Conservation (phyloP, 257 asterid species). For the Voacanga thouarsii region DNA sequence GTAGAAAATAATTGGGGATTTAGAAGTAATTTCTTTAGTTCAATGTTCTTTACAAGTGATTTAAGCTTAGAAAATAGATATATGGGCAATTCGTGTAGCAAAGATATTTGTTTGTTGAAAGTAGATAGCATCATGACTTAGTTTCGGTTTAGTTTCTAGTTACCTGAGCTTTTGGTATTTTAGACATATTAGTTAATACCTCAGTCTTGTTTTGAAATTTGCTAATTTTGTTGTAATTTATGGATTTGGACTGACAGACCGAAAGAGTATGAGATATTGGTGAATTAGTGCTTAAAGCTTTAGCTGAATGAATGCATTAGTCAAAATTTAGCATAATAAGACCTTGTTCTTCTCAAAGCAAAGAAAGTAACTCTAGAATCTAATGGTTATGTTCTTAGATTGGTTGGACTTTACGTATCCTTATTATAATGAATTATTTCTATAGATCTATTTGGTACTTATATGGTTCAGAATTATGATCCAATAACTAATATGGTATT, state of each 20-base stretch:
- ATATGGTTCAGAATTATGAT: conserved; percentile 1
- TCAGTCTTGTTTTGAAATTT: neutral
- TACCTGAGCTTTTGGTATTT: too few species aligned
- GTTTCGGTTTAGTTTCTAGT: neutral
- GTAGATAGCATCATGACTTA: neutral
- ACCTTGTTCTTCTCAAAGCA: conserved; percentile 54
- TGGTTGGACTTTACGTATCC: conserved; percentile 99
- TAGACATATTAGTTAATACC: neutral
- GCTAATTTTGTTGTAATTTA: neutral
- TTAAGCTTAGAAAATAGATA: neutral
- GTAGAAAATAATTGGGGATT: neutral
- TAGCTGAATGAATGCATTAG: conserved; percentile 81
- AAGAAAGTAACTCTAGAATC: conserved; percentile 76
- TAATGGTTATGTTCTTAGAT: conserved; percentile 85
- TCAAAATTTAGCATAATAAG: conserved; percentile 35
- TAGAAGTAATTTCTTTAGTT: neutral
- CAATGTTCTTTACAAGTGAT: neutral
- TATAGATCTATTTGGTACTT: neutral
- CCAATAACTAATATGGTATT: neutral
- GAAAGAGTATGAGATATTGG: too few species aligned
- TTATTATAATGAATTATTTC: conserved; percentile 18
- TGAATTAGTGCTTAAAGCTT: too few species aligned
- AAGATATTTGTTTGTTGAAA: neutral
- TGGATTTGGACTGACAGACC: too few species aligned
- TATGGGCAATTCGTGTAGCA: neutral